phyloP scores from a whole-genome alignment of 805 yeast genomes.

The Candida xyloterini region DNA sequence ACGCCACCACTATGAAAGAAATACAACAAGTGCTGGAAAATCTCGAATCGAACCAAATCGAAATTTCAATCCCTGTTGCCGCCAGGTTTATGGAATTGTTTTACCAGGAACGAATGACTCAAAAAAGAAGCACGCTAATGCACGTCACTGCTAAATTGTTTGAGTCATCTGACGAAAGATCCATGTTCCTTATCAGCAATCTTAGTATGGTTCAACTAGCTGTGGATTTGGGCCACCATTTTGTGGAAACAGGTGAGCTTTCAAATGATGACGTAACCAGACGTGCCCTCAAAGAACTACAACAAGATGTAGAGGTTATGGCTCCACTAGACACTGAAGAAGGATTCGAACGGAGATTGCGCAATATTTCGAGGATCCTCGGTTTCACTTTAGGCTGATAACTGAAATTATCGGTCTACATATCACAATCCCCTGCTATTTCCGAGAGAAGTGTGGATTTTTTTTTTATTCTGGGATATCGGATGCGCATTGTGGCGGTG shows the following conservation, averaged over 20 bases:
- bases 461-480: constrained; percentile 9
- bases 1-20: constrained; percentile 1
- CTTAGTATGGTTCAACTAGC: constrained; percentile 1
- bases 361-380: constrained; percentile 5
- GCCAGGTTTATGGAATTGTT: constrained; percentile 5
- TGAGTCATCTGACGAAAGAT: background rate
- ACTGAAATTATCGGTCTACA: background rate
- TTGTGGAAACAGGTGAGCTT: constrained; percentile 6
- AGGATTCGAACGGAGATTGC: constrained; percentile 4
- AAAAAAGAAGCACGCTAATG: background rate
- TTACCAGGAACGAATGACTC: background rate
- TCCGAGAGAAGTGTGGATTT: constrained; percentile 3
- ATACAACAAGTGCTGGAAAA: constrained; percentile 4
- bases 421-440: background rate
- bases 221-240: constrained; percentile 8
- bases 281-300: constrained; percentile 4
- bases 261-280: constrained; percentile 4
- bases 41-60: background rate
- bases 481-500: constrained; percentile 6
- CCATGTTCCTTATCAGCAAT: background rate
- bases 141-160: constrained; percentile 2
- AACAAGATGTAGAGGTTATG: background rate
- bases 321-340: constrained; percentile 1
- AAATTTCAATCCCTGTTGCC: constrained; percentile 5
- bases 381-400: background rate